Conservation (phyloP, 2,329 filamentous ascomycete species). For the Didymella exigua region DNA sequence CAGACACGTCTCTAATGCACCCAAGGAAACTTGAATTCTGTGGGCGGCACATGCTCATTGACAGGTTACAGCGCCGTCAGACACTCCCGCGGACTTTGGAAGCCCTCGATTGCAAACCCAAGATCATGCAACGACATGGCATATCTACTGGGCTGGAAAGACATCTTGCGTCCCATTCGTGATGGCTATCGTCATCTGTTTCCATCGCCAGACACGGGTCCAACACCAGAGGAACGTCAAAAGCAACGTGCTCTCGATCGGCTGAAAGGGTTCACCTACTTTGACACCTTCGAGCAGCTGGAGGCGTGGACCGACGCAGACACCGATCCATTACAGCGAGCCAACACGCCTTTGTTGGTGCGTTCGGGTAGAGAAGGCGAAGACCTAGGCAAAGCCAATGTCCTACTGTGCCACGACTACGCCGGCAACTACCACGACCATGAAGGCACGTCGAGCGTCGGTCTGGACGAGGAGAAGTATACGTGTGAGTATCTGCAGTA, state of each 20-base stretch:
- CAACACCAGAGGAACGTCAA: slow-evolving; percentile 41
- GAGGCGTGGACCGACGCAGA: slow-evolving; percentile 40
- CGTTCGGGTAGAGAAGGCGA: slow-evolving; percentile 11
- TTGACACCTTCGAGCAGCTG: slow-evolving; percentile 50
- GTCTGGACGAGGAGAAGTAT: slow-evolving; percentile 44
- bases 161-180: slow-evolving; percentile 47
- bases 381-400: slow-evolving; percentile 22
- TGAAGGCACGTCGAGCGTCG: slow-evolving; percentile 44
- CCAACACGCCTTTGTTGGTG: slow-evolving; percentile 48
- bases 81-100: not conserved
- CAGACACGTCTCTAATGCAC: not conserved
- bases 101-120: not conserved
- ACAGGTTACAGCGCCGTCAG: not conserved
- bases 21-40: not conserved
- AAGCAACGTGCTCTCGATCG: slow-evolving; percentile 39
- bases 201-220: slow-evolving; percentile 41
- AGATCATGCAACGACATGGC: slow-evolving; percentile 24
- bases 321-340: slow-evolving; percentile 44
- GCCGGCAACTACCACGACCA: slow-evolving; percentile 54
- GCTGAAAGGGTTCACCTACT: slow-evolving; percentile 50
- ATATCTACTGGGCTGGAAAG: slow-evolving; percentile 44
- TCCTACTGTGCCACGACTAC: slow-evolving; percentile 49
- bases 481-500: slow-evolving; percentile 53
- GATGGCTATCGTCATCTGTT: slow-evolving; percentile 48
- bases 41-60: not conserved